Base-by-base conservation (phyloP, 306 rosid genomes). In the Corylus avellana region DNA sequence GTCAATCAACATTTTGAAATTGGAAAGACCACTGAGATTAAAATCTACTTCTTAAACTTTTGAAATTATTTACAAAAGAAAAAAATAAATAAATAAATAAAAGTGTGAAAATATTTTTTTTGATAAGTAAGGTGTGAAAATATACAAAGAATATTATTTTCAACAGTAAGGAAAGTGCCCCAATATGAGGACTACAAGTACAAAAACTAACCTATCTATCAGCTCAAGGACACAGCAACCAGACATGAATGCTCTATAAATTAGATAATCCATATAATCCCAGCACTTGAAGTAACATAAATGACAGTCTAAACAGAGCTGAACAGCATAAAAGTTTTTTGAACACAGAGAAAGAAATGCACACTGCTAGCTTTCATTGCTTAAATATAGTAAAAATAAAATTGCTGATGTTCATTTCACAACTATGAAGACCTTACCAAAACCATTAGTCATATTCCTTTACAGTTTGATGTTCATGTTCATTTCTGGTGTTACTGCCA, bases 131-230 rank as follows among this genome's bases (percentile, higher is more conserved):
- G 25, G 16, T 20, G 2, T 9, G 29, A 29, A 29, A 29, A 29
- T 29, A 29, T 29, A 29, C 12, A 78, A 75, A 64, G 37, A 62
- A 69, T 67, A 44, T 46, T 72, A 39, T 35, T 59, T 25, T 79
- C 44, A 35, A 69, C 29, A 20, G 5, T 66, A 67, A 22, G 14
- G 14, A 50, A 54, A 54, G 58, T 14, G 58, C 14, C 12, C 37
- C 35, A 11, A 22, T 59, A 59, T 25, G 66, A 59, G 8, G 66
- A 25, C 16, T 20, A 9, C 12, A 58, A 58, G 66, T 58, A 58
- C 13, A 58, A 56, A 56, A 17, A 53, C 57, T 53, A 53, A 56
- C 14, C 61, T 56, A 8, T 17, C 11, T 56, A 56, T 56, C 22
- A 20, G 61, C 61, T 56, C 61, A 56, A 56, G 61, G 61, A 8